Base-by-base conservation (phyloP, 2,329 filamentous ascomycete species). In the Leptographium galeiforme region DNA sequence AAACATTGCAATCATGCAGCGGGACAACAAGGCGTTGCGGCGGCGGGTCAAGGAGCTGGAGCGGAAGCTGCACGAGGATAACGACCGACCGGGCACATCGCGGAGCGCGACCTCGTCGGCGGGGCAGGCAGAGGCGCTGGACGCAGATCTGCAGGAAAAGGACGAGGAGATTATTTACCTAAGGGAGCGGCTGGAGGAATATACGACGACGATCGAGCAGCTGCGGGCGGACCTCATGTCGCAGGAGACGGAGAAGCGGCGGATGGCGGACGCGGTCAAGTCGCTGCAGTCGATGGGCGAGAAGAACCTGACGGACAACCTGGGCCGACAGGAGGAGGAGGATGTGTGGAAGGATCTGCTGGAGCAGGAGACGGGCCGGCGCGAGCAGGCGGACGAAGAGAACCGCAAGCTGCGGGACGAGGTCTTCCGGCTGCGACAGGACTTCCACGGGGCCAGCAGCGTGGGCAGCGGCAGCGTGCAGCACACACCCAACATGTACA, bases 281-380 rank as follows among this genome's bases (percentile, higher is more conserved):
- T 71, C 70, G 0, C 65, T 80, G 61, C 82, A 80, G 60, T 75
- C 77, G 2, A 72, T 85, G 65, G 75, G 76, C 34, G 79, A 80
- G 49, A 70, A 70, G 38, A 69, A 71, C 19, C 36, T 53, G 4
- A 60, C 63, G 18, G 63, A 69, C 61, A 71, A 66, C 44, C 64
- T 78, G 8, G 74, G 73, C 2, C 70, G 75, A 12, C 76, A 82
- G 57, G 80, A 82, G 59, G 78, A 82, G 60, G 74, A 86, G 64
- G 89, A 94, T 57, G 91, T 96, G 67, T 95, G 89, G 85, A 95
- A 95, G 66, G 91, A 96, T 61, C 79, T 97, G 57, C 78, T 96
- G 32, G 89, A 96, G 63, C 88, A 93, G 59, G 93, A 98, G 67
- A 93, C 87, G 2, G 85, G 85, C 4, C 82, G 89, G 34, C 81